Base-by-base conservation (phyloP, 805 yeast genomes). In the Kazachstania martiniae region DNA sequence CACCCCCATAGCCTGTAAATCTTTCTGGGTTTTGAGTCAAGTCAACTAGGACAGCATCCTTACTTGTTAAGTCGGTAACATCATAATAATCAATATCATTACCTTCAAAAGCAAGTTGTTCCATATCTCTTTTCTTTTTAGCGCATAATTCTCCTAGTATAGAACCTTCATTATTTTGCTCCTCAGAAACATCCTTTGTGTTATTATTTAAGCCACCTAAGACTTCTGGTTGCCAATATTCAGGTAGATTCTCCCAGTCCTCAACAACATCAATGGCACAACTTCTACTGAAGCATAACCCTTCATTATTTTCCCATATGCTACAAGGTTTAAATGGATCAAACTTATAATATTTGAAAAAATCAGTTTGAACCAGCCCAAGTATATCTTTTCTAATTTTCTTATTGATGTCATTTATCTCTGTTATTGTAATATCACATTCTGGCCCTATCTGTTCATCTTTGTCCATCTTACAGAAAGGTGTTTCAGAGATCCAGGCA, bases 1-100 rank as follows among this genome's bases (percentile, higher is more conserved):
- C 74, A 19, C 98, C 98, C 21, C 86, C 81, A 51, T 91, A 91
- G 0, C 98, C 98, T 0, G 98, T 93, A 61, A 83, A 91, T 48
- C 97, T 67, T 58, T 91, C 99, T 1, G 95, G 95, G 51, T 93
- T 93, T 34, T 81, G 83, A 14, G 78, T 65, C 35, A 91, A 67
- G 48, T 87, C 85, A 18, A 91, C 94, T 46, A 79, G 78, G 1
- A 85, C 95, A 34, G 86, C 76, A 38, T 75, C 70, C 45, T 74
- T 73, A 43, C 69, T 72, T 28, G 70, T 67, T 29, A 65, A 67
- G 32, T 55, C 71, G 46, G 75, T 83, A 24, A 77, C 59, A 50
- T 77, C 82, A 49, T 83, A 76, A 60, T 79, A 82, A 47, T 78
- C 83, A 35, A 69, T 58, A 42, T 72, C 76, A 31, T 63, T 41